phyloP scores from a whole-genome alignment of 1,139 yeast genomes.

The Geotrichum bryndzae region DNA sequence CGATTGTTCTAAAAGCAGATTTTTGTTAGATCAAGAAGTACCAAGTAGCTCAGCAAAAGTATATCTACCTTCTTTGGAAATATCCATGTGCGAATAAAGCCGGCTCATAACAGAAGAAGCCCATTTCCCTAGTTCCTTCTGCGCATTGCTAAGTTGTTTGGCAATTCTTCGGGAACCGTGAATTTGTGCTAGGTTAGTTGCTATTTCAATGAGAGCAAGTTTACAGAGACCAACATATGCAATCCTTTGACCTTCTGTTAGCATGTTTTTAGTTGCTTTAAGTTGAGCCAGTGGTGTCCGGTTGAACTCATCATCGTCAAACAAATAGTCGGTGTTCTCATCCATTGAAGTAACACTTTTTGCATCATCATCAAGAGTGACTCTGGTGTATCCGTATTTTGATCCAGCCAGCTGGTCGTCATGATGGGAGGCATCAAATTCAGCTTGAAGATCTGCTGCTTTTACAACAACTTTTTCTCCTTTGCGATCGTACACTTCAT shows the following conservation, averaged over 20 bases:
- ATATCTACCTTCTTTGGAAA: constrained; percentile 44
- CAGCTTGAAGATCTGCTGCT: constrained; percentile 19
- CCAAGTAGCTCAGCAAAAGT: background rate
- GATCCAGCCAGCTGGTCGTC: constrained; percentile 25
- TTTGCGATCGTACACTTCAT: constrained; percentile 52
- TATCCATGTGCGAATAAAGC: constrained; percentile 74
- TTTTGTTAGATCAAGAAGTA: constrained; percentile 1
- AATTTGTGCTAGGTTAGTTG: constrained; percentile 62
- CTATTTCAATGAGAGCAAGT: constrained; percentile 72
- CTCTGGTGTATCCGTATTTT: constrained; percentile 72
- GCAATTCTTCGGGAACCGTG: constrained; percentile 47
- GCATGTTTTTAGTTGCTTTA: constrained; percentile 72
- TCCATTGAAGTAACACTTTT: constrained; percentile 64
- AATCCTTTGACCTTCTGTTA: constrained; percentile 77
- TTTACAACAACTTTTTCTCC: constrained; percentile 44
- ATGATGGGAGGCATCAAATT: constrained; percentile 23
- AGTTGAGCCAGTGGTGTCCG: constrained; percentile 59
- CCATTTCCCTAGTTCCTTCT: constrained; percentile 83
- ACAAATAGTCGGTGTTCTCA: constrained; percentile 76
- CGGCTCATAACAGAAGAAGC: constrained; percentile 64
- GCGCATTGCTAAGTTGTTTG: constrained; percentile 56
- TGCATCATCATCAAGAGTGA: constrained; percentile 84
- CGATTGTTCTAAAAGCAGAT: constrained; percentile 46
- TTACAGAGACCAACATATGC: constrained; percentile 88
- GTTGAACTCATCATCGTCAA: constrained; percentile 44